Evolutionary conservation across 768 basidiomycete species (phyloP).

Genomic region (Royoungia palumana): DNA sequence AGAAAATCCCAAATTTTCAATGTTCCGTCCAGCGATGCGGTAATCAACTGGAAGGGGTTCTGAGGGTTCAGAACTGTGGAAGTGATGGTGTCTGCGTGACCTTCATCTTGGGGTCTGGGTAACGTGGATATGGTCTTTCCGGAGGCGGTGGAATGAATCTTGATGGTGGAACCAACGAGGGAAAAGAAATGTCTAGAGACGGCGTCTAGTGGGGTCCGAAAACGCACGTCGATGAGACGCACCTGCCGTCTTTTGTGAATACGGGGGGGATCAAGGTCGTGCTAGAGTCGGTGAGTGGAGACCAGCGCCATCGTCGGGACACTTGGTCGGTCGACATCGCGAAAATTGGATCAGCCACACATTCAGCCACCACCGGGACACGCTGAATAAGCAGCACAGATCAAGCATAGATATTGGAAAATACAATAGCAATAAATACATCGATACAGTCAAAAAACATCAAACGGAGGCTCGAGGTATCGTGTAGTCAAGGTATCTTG

Average conservation of each 20-base stretch:
- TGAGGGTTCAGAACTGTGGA: slow-evolving; percentile 74
- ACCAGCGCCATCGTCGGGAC: slow-evolving; percentile 52
- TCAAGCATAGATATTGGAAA: background rate
- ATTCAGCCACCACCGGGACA: slow-evolving; percentile 22
- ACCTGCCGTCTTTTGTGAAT: slow-evolving; percentile 90
- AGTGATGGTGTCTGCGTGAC: slow-evolving; percentile 57
- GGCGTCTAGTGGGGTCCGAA: slow-evolving; percentile 11
- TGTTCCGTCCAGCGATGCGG: slow-evolving; percentile 78
- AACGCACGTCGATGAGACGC: slow-evolving; percentile 18
- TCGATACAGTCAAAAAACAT: slow-evolving; percentile 17
- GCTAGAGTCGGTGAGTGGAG: slow-evolving; percentile 63
- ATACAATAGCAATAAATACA: slow-evolving; percentile 26
- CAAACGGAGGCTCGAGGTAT: slow-evolving; percentile 7
- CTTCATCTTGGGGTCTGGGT: slow-evolving; percentile 46
- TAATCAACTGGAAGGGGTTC: slow-evolving; percentile 88
- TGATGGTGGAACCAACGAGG: slow-evolving; percentile 74
- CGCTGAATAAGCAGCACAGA: slow-evolving; percentile 5
- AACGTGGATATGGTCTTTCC: slow-evolving; percentile 82
- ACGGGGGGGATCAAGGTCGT: slow-evolving; percentile 65
- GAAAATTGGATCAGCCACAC: slow-evolving; percentile 26
- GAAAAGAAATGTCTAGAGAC: slow-evolving; percentile 81
- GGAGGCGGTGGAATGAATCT: slow-evolving; percentile 78
- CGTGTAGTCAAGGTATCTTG: slow-evolving; percentile 26
- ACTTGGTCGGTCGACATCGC: slow-evolving; percentile 3
- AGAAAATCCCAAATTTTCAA: slow-evolving; percentile 93